These are phyloP conservation scores for Aspergillus ochraceus DNA, from an alignment of 2,329 filamentous ascomycete species.

Conservation along the genomic window DNA sequence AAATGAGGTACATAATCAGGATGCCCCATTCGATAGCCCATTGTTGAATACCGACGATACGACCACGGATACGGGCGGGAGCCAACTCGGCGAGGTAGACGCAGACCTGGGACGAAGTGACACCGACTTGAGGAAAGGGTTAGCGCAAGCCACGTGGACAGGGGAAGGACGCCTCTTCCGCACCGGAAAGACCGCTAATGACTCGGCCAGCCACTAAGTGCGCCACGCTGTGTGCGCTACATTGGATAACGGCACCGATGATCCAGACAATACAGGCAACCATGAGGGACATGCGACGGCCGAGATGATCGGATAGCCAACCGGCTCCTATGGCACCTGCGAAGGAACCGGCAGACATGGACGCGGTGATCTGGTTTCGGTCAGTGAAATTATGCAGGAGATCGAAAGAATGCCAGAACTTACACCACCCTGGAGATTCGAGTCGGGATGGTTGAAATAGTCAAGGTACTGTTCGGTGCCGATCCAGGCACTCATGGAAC, in stretches of 20 bases:
- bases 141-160: background rate
- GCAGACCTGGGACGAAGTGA: slow-evolving; percentile 46
- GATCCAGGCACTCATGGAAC: slow-evolving; percentile 48
- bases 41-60: slow-evolving; percentile 47
- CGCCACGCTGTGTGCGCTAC: slow-evolving; percentile 32
- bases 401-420: background rate
- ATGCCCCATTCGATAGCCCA: slow-evolving; percentile 48
- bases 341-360: slow-evolving; percentile 72
- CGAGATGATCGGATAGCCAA: slow-evolving; percentile 35
- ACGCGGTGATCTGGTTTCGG: slow-evolving; percentile 61
- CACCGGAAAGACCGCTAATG: slow-evolving; percentile 39
- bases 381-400: background rate
- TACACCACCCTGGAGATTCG: slow-evolving; percentile 39
- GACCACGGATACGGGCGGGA: slow-evolving; percentile 42
- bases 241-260: slow-evolving; percentile 35
- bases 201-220: slow-evolving; percentile 52
- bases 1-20: slow-evolving; percentile 46
- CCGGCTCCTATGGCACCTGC: slow-evolving; percentile 55
- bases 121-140: slow-evolving; percentile 31
- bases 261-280: slow-evolving; percentile 34
- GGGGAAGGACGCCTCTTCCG: background rate
- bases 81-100: slow-evolving; percentile 48
- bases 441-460: slow-evolving; percentile 53
- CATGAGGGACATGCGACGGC: slow-evolving; percentile 45
- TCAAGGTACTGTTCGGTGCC: slow-evolving; percentile 53